Conservation (phyloP, 345 rosid species). For the Arabidopsis arenosa region DNA sequence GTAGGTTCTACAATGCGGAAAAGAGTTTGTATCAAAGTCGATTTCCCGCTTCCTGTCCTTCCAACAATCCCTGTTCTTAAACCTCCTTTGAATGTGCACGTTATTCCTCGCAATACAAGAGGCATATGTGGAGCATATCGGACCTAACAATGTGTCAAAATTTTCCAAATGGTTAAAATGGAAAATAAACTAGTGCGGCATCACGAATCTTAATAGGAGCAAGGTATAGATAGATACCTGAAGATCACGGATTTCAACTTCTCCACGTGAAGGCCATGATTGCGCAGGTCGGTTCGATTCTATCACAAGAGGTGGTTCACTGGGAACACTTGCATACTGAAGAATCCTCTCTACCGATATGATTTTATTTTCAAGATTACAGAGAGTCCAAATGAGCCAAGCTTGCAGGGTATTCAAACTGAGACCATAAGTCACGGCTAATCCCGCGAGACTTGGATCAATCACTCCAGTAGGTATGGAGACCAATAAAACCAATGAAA, state of each 20-base stretch:
- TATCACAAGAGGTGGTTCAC: constrained; percentile 77
- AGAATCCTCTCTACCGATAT: constrained; percentile 89
- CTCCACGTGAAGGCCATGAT: constrained; percentile 76
- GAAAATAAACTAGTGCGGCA: background rate
- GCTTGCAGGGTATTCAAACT: constrained; percentile 73
- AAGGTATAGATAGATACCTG: constrained; percentile 56
- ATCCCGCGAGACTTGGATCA: constrained; percentile 86
- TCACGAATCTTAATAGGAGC: background rate
- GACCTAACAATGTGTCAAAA: constrained; percentile 51
- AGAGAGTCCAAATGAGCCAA: constrained; percentile 68
- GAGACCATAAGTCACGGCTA: constrained; percentile 88
- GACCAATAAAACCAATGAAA: constrained; percentile 69
- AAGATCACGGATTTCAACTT: constrained; percentile 58
- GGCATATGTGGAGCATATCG: constrained; percentile 85
- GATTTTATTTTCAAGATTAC: constrained; percentile 75
- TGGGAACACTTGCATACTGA: constrained; percentile 69
- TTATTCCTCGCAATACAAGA: constrained; percentile 74
- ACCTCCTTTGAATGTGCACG: constrained; percentile 80
- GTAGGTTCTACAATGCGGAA: constrained; percentile 84
- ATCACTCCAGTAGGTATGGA: constrained; percentile 65
- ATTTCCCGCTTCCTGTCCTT: constrained; percentile 91
- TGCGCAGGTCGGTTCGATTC: constrained; percentile 57
- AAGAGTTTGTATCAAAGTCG: constrained; percentile 84
- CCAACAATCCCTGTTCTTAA: constrained; percentile 88
- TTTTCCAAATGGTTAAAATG: background rate